A percentile compares a stretch with the other conserved stretches of the same genome.
Evolutionary conservation across 805 yeast genomes (phyloP).

Genomic region (Hanseniaspora singularis): DNA sequence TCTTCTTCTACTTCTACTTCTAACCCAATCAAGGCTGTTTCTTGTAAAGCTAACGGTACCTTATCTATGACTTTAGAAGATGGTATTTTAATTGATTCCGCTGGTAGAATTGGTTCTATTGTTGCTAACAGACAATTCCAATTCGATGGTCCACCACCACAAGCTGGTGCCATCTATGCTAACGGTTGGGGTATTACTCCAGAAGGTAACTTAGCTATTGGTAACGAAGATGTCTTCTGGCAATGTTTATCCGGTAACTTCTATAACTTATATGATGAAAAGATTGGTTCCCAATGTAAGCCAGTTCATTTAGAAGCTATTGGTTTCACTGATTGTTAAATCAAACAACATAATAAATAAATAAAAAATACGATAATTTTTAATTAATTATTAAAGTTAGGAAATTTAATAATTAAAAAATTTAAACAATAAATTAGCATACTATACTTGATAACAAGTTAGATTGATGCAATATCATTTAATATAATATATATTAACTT

Average conservation of each 20-base stretch:
- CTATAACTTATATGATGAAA: constrained; percentile 53
- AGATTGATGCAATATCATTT: neutral
- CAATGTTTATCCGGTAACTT: constrained; percentile 55
- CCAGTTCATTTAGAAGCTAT: constrained; percentile 43
- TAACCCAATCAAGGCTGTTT: constrained; percentile 18
- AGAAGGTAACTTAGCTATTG: constrained; percentile 49
- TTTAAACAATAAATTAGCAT: neutral
- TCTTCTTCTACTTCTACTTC: constrained; percentile 21
- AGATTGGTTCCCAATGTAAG: constrained; percentile 43
- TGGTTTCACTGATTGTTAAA: constrained; percentile 39
- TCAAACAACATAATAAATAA: neutral
- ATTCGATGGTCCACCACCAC: constrained; percentile 70
- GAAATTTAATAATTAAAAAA: too few species aligned
- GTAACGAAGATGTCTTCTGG: constrained; percentile 45
- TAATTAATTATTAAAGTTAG: too few species aligned
- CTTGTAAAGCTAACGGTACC: constrained; percentile 29
- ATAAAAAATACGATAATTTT: neutral
- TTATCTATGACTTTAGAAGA: constrained; percentile 41
- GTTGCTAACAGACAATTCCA: constrained; percentile 68
- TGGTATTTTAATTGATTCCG: constrained; percentile 41
- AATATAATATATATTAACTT: neutral
- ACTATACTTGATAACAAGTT: too few species aligned
- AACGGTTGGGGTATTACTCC: constrained; percentile 48
- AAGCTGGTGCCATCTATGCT: constrained; percentile 54
- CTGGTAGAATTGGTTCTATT: constrained; percentile 58